A percentile compares a stretch with the other conserved stretches of the same genome.
Conservation (phyloP, 1,284 basidiomycete genomes). For the Trichosporon inkin region DNA sequence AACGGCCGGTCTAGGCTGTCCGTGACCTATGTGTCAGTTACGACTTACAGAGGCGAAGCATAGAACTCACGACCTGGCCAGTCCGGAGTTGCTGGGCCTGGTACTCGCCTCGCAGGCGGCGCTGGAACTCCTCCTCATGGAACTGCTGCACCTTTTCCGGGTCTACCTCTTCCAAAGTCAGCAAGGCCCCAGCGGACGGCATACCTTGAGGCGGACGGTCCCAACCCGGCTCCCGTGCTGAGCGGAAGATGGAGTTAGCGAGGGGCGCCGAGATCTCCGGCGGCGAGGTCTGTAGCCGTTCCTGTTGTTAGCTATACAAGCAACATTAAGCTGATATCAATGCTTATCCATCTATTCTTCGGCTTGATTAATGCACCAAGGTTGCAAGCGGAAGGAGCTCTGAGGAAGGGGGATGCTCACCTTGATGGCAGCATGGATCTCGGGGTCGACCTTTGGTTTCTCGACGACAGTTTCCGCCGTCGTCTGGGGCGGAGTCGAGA, state of each 20-base stretch:
- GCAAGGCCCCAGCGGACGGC: background rate
- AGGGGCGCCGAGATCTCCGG: conserved; percentile 15
- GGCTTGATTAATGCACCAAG: too few species aligned
- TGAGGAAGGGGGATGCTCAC: background rate
- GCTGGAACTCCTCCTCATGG: conserved; percentile 65
- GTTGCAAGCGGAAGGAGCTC: background rate
- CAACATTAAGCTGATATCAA: too few species aligned
- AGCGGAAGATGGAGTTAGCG: conserved; percentile 20
- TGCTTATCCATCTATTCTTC: too few species aligned
- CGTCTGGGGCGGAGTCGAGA: conserved; percentile 9
- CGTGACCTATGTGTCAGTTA: conserved; percentile 56
- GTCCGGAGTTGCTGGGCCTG: conserved; percentile 66
- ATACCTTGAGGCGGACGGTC: conserved; percentile 16
- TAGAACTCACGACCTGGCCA: conserved; percentile 63
- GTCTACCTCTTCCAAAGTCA: conserved; percentile 20
- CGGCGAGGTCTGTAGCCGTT: conserved; percentile 17
- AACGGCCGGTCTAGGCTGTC: conserved; percentile 60
- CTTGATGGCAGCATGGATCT: conserved; percentile 32
- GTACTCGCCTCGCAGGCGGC: conserved; percentile 69
- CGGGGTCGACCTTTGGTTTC: conserved; percentile 30
- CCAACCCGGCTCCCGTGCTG: conserved; percentile 15
- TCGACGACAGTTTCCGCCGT: too few species aligned
- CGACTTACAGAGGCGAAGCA: background rate
- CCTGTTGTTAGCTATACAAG: conserved; percentile 10
- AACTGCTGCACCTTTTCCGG: conserved; percentile 60